Evolutionary conservation across 306 rosid species (phyloP).

Genomic region (Delonix regia): DNA sequence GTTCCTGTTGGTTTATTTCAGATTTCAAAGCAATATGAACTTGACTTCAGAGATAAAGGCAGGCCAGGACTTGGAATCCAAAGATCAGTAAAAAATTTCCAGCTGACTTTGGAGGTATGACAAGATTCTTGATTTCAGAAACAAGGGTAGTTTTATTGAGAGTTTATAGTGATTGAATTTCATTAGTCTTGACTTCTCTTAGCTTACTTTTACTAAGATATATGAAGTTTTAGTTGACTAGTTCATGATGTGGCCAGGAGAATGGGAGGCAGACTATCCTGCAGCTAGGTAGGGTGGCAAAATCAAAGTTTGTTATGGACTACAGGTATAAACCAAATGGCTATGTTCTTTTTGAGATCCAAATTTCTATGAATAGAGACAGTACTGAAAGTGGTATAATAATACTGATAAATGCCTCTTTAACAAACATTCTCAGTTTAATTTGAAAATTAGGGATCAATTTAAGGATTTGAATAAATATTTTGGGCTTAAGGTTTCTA

Average conservation of each 20-base stretch:
- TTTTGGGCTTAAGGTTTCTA: too few species aligned
- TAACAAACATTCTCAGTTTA: too few species aligned
- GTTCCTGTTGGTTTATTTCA: not conserved
- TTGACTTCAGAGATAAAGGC: not conserved
- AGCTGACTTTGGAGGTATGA: not conserved
- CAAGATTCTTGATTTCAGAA: not conserved
- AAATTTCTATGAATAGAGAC: too few species aligned
- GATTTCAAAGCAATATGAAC: not conserved
- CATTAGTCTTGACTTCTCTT: not conserved
- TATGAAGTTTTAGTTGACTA: slow-evolving; percentile 20
- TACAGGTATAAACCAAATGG: slow-evolving; percentile 59
- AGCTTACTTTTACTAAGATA: not conserved
- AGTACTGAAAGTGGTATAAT: too few species aligned
- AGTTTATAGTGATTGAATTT: not conserved
- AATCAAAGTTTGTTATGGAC: slow-evolving; percentile 84
- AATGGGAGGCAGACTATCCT: slow-evolving; percentile 75
- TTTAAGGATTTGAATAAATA: not conserved
- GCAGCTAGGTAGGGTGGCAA: slow-evolving; percentile 86
- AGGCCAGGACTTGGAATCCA: not conserved
- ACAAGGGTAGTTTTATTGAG: not conserved
- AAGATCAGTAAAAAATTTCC: not conserved
- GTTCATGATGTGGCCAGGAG: slow-evolving; percentile 50
- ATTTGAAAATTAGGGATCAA: not conserved
- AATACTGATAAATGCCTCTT: too few species aligned
- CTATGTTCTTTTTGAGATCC: not conserved